Evolutionary conservation across 177 flowering plant genomes (phyloP).

Genomic region (Telopea speciosissima): DNA sequence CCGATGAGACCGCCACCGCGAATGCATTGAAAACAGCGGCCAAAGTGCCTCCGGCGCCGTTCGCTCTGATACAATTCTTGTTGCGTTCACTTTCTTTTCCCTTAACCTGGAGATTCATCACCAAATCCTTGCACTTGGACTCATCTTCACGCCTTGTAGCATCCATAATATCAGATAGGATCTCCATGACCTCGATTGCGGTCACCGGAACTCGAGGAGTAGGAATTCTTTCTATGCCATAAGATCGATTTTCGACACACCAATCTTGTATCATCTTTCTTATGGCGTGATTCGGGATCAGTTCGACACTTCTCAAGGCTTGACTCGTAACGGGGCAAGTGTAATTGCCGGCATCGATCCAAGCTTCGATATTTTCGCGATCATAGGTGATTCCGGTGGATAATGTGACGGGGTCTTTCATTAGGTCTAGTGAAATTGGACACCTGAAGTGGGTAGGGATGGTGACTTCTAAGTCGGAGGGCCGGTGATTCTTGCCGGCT

Average conservation of each 20-base stretch:
- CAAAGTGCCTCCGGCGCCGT: neutral
- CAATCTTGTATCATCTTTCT: constrained; percentile 30
- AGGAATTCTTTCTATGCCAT: constrained; percentile 23
- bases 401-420: constrained; percentile 31
- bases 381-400: constrained; percentile 30
- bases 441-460: neutral
- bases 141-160: neutral
- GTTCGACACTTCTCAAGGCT: constrained; percentile 15
- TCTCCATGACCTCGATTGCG: constrained; percentile 12
- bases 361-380: constrained; percentile 21
- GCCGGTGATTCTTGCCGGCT: neutral
- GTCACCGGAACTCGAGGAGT: constrained; percentile 22
- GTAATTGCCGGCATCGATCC: constrained; percentile 25
- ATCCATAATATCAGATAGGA: constrained; percentile 1
- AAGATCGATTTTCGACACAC: constrained; percentile 16
- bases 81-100: neutral
- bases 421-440: constrained; percentile 7
- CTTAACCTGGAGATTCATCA: neutral
- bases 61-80: neutral
- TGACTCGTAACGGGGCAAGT: constrained; percentile 28
- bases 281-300: constrained; percentile 26
- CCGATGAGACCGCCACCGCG: neutral
- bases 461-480: neutral
- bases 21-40: neutral
- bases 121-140: neutral